Base-by-base conservation (phyloP, 2,329 filamentous ascomycete species). In the Cercospora berteroae region DNA sequence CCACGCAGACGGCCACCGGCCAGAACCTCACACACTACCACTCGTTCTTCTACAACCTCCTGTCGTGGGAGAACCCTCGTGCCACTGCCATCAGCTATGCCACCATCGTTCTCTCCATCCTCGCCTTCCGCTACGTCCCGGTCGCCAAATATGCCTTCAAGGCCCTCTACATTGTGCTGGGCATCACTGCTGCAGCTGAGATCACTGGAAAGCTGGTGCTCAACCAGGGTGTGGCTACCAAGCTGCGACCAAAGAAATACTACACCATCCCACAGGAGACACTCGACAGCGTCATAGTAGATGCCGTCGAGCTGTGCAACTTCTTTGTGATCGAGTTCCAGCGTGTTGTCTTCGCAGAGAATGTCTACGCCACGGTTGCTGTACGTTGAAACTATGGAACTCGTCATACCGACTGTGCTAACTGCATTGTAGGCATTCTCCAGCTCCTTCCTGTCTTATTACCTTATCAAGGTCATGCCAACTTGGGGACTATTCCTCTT, bases 271-370 rank as follows among this genome's bases (percentile, higher is more conserved):
- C 87, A 39, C 87, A 87, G 76, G 87, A 89, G 73, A 86, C 85
- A 59, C 81, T 89, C 39, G 87, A 89, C 77, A 85, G 83, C 66
- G 79, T 87, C 23, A 79, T 88, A 59, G 87, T 88, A 71, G 88
- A 89, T 76, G 76, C 88, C 13, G 86, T 88, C 77, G 87, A 89
- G 79, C 81, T 90, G 63, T 82, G 87, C 79, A 89, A 89, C 81
- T 90, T 90, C 80, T 87, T 89, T 79, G 83, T 89, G 72, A 88
- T 90, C 70, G 88, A 90, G 77, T 86, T 87, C 76, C 88, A 90
- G 81, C 85, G 88, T 67, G 83, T 89, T 70, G 77, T 89, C 67
- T 90, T 89, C 73, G 87, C 86, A 33, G 88, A 90, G 82, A 89
- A 89, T 73, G 81, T 89, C 64, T 83, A 84, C 67, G 85, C 84